Percentiles rank a stretch among this genome's conserved stretches.
Conservation (phyloP, 2,329 filamentous ascomycete species). For the Paraphoma chrysanthemicola region DNA sequence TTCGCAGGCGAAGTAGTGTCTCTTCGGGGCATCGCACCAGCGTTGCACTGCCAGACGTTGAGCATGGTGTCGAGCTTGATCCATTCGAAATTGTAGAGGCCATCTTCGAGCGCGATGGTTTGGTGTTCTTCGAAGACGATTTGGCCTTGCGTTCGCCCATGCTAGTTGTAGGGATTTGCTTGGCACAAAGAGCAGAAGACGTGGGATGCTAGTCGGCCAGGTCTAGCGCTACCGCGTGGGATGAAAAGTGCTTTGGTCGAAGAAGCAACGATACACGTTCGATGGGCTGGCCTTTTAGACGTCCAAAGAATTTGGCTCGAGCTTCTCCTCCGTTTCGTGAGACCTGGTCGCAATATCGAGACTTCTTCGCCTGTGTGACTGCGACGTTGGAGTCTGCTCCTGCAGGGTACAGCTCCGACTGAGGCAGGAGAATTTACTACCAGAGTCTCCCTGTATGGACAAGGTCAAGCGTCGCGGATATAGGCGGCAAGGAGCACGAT, state of each 20-base stretch:
- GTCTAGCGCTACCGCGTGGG: background rate
- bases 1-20: constrained; percentile 35
- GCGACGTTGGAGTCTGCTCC: constrained; percentile 16
- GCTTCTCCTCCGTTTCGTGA: constrained; percentile 2
- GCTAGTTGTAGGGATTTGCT: background rate
- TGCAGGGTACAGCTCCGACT: constrained; percentile 12
- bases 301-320: constrained; percentile 6
- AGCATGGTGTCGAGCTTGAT: constrained; percentile 15
- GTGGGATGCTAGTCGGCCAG: background rate
- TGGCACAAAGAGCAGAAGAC: constrained; percentile 4
- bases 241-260: background rate
- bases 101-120: constrained; percentile 22
- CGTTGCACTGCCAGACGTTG: constrained; percentile 24
- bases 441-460: constrained; percentile 14
- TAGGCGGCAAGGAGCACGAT: constrained; percentile 21
- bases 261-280: background rate
- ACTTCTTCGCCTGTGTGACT: constrained; percentile 8
- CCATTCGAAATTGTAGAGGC: constrained; percentile 7
- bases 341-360: constrained; percentile 4
- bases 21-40: constrained; percentile 35
- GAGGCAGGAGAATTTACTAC: constrained; percentile 18
- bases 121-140: constrained; percentile 16
- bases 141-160: constrained; percentile 37
- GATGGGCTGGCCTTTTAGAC: constrained; percentile 8
- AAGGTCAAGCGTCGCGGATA: constrained; percentile 27